Base-by-base conservation (phyloP, 2,329 filamentous ascomycete species). In the Cladosporium sp. region DNA sequence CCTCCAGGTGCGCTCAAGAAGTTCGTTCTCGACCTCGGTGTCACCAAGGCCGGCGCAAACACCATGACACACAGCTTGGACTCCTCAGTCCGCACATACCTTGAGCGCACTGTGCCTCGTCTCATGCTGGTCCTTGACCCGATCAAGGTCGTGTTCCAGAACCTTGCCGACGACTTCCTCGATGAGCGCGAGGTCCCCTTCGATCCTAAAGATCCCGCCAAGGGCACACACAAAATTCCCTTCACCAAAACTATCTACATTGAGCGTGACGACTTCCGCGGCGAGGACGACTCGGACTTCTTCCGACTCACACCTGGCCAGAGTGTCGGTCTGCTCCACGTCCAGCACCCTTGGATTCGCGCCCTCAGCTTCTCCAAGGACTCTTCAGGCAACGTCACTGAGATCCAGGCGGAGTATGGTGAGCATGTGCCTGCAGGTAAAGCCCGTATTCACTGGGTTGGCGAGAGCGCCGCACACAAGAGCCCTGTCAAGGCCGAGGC, bases 91-190 rank as follows among this genome's bases (percentile, higher is more conserved):
- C 88, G 94, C 26, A 88, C 88, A 70, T 96, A 97, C 76, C 88
- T 98, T 15, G 94, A 98, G 77, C 87, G 87, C 59, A 93, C 92
- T 0, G 93, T 97, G 0, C 93, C 94, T 1, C 89, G 94, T 30
- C 84, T 97, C 14, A 95, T 96, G 90, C 84, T 97, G 34, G 87
- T 98, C 2, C 85, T 97, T 24, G 92, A 97, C 71, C 94, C 94
- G 0, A 82, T 97, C 55, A 89, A 88, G 38, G 88, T 97, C 14
- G 83, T 92, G 34, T 92, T 97, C 67, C 91, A 95, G 71, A 91
- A 94, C 73, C 83, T 91, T 0, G 85, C 89, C 15, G 89, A 91
- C 64, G 84, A 90, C 61, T 87, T 91, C 66, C 69, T 82, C 36
- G 85, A 88, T 70, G 86, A 90, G 67, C 77, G 94, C 3, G 85